Evolutionary conservation across 2,329 filamentous ascomycete genomes (phyloP).

Genomic region (Talaromyces atroroseus): DNA sequence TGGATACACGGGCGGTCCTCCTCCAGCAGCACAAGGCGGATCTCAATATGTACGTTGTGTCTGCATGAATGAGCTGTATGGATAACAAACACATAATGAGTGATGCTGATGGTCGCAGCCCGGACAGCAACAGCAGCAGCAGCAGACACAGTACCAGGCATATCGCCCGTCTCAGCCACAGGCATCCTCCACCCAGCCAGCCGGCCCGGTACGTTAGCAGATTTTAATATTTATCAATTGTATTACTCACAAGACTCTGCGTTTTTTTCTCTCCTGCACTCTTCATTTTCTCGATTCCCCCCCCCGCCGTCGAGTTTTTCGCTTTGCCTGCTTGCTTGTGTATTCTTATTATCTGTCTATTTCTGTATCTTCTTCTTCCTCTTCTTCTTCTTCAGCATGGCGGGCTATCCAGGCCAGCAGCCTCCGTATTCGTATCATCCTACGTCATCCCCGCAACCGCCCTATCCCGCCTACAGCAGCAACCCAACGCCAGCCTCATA

Average conservation of each 20-base stretch:
- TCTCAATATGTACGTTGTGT: slow-evolving; percentile 51
- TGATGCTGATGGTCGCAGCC: too few relatives aligned
- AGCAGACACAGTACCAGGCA: slow-evolving; percentile 45
- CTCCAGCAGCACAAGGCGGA: slow-evolving; percentile 20
- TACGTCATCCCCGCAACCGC: slow-evolving; percentile 25
- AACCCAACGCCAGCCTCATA: slow-evolving; percentile 4
- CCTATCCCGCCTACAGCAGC: slow-evolving; percentile 31
- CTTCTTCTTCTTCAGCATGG: slow-evolving; percentile 10
- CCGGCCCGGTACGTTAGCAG: slow-evolving; percentile 31
- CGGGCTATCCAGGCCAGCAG: slow-evolving; percentile 34
- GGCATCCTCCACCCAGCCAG: slow-evolving; percentile 17
- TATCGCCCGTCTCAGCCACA: slow-evolving; percentile 41
- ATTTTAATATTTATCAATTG: neutral
- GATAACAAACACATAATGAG: too few relatives aligned
- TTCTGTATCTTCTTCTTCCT: slow-evolving; percentile 10
- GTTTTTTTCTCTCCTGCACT: slow-evolving; percentile 9
- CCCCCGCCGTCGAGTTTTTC: slow-evolving; percentile 4
- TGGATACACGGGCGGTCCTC: slow-evolving; percentile 36
- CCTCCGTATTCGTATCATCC: slow-evolving; percentile 36
- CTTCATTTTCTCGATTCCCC: slow-evolving; percentile 3
- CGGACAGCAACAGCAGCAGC: neutral
- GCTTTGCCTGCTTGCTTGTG: neutral
- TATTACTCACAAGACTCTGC: slow-evolving; percentile 2
- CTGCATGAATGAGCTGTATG: too few relatives aligned
- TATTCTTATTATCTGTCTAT: neutral